These are phyloP conservation scores for Aureobasidium musti DNA, from an alignment of 2,329 filamentous ascomycete species.

Conservation along the genomic window DNA sequence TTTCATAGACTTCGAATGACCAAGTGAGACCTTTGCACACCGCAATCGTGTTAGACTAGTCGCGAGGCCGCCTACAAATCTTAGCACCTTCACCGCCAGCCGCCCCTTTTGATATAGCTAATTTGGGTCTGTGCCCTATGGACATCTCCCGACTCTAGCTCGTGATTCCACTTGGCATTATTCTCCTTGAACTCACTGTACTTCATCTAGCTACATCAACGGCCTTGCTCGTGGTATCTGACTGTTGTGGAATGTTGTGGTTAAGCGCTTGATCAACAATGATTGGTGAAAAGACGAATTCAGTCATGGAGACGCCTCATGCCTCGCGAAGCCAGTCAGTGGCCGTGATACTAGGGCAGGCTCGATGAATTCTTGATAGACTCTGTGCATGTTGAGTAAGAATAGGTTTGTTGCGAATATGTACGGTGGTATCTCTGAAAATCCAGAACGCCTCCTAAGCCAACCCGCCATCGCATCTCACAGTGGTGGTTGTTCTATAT, in stretches of 20 bases:
- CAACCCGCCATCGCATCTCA: background rate
- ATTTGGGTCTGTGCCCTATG: slow-evolving; percentile 1
- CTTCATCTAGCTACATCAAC: background rate
- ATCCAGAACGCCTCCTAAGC: background rate
- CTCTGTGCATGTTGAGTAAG: background rate
- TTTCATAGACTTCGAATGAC: background rate
- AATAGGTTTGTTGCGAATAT: background rate
- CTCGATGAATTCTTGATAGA: too few species aligned
- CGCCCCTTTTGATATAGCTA: slow-evolving; percentile 6
- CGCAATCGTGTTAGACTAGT: background rate
- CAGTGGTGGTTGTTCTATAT: background rate
- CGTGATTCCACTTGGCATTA: slow-evolving; percentile 6
- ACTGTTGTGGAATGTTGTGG: slow-evolving; percentile 6
- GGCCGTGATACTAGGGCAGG: too few species aligned
- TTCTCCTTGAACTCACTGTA: background rate
- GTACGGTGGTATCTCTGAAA: slow-evolving; percentile 18
- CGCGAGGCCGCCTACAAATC: slow-evolving; percentile 17
- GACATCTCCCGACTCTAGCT: background rate
- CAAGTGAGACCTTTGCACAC: background rate
- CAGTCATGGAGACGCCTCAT: background rate
- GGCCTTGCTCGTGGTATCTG: background rate
- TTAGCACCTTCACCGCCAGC: slow-evolving; percentile 19
- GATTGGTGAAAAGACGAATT: background rate
- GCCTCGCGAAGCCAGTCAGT: background rate
- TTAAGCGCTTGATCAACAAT: background rate